These are phyloP conservation scores for Penicillium sp. DNA, from an alignment of 2,329 filamentous ascomycete genomes.

Conservation along the genomic window DNA sequence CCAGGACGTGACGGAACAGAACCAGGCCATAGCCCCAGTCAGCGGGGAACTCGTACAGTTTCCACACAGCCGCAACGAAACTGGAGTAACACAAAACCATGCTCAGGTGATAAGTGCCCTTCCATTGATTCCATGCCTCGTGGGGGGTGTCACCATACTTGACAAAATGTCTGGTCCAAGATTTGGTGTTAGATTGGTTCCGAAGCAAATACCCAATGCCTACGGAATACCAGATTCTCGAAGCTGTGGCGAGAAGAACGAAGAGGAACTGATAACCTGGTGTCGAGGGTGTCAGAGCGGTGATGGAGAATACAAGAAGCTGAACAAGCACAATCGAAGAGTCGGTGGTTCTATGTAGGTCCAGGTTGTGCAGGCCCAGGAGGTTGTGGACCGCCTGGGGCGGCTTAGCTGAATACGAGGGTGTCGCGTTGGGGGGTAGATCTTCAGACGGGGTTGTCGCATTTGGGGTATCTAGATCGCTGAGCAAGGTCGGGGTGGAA, in stretches of 20 bases:
- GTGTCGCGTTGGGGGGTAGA: constrained; percentile 36
- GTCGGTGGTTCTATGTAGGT: constrained; percentile 86
- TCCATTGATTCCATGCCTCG: constrained; percentile 98
- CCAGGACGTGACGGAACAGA: constrained; percentile 83
- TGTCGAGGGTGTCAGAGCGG: constrained; percentile 76
- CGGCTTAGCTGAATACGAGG: constrained; percentile 49
- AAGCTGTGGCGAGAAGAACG: constrained; percentile 74
- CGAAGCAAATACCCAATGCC: constrained; percentile 85
- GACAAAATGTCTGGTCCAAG: constrained; percentile 96
- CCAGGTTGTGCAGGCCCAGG: constrained; percentile 79
- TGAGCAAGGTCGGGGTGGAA: constrained; percentile 27
- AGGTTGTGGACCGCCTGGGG: constrained; percentile 79
- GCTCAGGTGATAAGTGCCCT: constrained; percentile 89
- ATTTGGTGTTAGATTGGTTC: constrained; percentile 83
- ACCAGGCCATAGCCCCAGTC: constrained; percentile 88
- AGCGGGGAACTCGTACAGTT: constrained; percentile 85
- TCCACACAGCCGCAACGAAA: constrained; percentile 90
- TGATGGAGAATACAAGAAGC: constrained; percentile 72
- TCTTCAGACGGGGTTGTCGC: constrained; percentile 39
- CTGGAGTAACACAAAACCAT: constrained; percentile 87
- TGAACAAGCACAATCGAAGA: constrained; percentile 76
- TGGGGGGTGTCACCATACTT: constrained; percentile 89
- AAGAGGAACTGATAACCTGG: constrained; percentile 75
- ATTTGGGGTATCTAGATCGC: constrained; percentile 35
- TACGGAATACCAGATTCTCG: constrained; percentile 89